Base-by-base conservation (phyloP, 1,139 yeast species). In the Sugiyamaella japonica region DNA sequence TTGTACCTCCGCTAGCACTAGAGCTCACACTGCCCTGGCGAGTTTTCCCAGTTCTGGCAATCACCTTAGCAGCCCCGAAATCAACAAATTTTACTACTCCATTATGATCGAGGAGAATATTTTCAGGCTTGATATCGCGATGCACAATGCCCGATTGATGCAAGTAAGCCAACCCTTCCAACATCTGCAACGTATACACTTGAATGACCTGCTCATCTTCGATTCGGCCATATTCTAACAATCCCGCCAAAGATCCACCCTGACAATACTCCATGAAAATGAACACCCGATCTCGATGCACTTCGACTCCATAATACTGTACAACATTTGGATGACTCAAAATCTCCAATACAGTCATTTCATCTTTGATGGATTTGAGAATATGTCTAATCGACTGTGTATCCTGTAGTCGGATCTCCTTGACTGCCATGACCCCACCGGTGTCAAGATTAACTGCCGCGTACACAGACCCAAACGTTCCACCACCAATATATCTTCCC, bases 181-280 rank as follows among this genome's bases (percentile, higher is more conserved):
- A 79, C 87, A 93, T 84, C 69, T 93, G 98, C 57, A 93, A 74
- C 0, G 97, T 83, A 68, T 91, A 93, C 15, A 91, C 87, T 70
- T 90, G 97, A 34, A 89, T 84, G 10, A 95, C 96, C 73, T 88
- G 81, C 68, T 93, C 99, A 70, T 93, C 99, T 69, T 91, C 98
- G 64, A 93, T 89, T 56, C 97, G 77, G 15, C 99, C 99, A 68
- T 90, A 95, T 53, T 83, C 88, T 56, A 93, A 76, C 54, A 91
- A 74, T 10, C 87, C 83, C 0, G 97, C 90, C 55, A 93, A 76
- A 0, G 98, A 90, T 0, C 99, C 98, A 47, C 97, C 97, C 67
- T 91, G 95, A 74, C 99, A 95, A 72, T 83, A 90, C 71, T 93
- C 99, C 99, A 95, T 93, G 68, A 93, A 95, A 42, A 93, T 86